phyloP scores from a whole-genome alignment of 2,329 filamentous ascomycete genomes.

The Fusarium chaquense region DNA sequence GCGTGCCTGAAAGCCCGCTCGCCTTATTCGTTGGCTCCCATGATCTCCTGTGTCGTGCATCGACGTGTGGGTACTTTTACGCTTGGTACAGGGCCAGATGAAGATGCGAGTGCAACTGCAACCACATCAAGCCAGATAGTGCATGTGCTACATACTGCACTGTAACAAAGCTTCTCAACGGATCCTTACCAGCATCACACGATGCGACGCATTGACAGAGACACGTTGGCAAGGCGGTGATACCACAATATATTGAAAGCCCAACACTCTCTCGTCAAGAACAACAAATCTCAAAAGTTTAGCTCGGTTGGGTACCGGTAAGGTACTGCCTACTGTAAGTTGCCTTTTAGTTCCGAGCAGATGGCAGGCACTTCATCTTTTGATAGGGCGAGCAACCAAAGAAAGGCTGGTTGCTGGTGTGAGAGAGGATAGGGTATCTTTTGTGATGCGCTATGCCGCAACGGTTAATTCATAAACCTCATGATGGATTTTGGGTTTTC shows the following conservation, averaged over 20 bases:
- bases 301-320: slow-evolving; percentile 17
- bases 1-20: slow-evolving; percentile 36
- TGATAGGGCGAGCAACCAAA: slow-evolving; percentile 18
- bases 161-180: background rate
- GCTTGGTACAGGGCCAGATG: slow-evolving; percentile 29
- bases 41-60: slow-evolving; percentile 48
- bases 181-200: slow-evolving; percentile 9
- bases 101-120: slow-evolving; percentile 33
- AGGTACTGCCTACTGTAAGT: slow-evolving; percentile 12
- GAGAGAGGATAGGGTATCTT: slow-evolving; percentile 14
- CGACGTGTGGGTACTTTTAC: slow-evolving; percentile 14
- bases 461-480: slow-evolving; percentile 28
- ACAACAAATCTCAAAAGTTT: slow-evolving; percentile 1
- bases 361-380: slow-evolving; percentile 13
- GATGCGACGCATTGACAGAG: slow-evolving; percentile 6
- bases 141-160: slow-evolving; percentile 23
- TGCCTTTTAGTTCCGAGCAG: slow-evolving; percentile 5
- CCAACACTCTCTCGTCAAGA: background rate
- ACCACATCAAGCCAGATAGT: slow-evolving; percentile 30
- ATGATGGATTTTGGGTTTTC: slow-evolving; percentile 30
- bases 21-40: slow-evolving; percentile 41
- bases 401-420: background rate
- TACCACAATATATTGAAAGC: background rate
- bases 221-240: background rate
- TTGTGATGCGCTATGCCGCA: slow-evolving; percentile 15